A percentile compares a stretch with the other conserved stretches of the same genome.
Evolutionary conservation across 164 flowering plant species (phyloP).

Genomic region (Malania oleifera): DNA sequence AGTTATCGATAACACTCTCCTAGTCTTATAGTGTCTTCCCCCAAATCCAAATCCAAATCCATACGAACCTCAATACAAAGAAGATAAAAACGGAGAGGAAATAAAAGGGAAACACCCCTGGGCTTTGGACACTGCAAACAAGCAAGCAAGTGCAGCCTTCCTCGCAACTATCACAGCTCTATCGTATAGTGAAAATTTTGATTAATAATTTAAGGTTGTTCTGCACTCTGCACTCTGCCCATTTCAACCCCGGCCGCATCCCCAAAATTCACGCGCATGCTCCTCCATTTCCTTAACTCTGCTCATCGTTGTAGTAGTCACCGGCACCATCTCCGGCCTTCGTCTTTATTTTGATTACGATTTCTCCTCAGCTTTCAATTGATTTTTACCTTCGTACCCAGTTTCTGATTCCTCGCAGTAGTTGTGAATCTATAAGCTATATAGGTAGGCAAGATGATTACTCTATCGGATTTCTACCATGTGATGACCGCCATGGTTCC

Average conservation of each 20-base stretch:
- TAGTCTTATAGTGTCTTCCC: too few relatives aligned
- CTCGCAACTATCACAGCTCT: constrained; percentile 36
- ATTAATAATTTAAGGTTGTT: too few relatives aligned
- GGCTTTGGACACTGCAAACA: constrained; percentile 45
- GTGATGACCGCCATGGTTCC: constrained; percentile 95
- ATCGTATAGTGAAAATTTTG: constrained; percentile 14
- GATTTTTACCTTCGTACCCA: constrained; percentile 1
- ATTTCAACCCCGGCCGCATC: constrained; percentile 14
- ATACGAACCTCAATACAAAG: constrained; percentile 26
- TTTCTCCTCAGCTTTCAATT: constrained; percentile 1
- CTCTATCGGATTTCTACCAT: constrained; percentile 69
- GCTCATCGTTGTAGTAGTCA: too few relatives aligned
- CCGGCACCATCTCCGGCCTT: constrained; percentile 7
- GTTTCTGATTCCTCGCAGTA: neutral
- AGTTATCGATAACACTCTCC: neutral
- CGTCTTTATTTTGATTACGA: neutral
- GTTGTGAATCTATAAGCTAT: neutral
- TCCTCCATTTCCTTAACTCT: constrained; percentile 12
- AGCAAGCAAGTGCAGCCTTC: constrained; percentile 36
- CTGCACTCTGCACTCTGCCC: constrained; percentile 20
- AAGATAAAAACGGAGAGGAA: constrained; percentile 17
- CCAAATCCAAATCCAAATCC: constrained; percentile 14
- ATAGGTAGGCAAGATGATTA: constrained; percentile 50
- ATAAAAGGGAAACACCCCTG: constrained; percentile 9
- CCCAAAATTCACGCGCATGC: constrained; percentile 29